Percentiles rank a stretch among this genome's conserved stretches.
phyloP scores from a whole-genome alignment of 225 moss, liverwort and hornwort genomes.

The Marchantia paleacea region DNA sequence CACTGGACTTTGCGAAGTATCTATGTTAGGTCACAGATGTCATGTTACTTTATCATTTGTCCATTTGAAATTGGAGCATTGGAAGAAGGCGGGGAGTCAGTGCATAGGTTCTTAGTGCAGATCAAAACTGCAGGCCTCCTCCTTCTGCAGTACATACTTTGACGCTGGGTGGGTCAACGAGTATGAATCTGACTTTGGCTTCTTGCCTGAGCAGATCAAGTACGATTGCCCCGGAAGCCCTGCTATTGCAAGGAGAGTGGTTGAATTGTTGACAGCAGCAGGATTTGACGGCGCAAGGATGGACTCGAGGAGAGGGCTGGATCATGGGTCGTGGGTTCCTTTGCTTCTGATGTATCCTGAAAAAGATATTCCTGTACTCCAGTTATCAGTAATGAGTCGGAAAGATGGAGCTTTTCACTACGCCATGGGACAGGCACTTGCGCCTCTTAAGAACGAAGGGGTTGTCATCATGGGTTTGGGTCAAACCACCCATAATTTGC shows the following conservation, averaged over 20 bases:
- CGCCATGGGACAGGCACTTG: constrained; percentile 68
- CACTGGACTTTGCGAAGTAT: too few species aligned
- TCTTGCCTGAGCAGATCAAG: constrained; percentile 44
- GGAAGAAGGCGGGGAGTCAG: too few species aligned
- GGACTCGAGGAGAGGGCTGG: constrained; percentile 65
- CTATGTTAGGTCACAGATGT: too few species aligned
- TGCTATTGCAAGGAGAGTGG: constrained; percentile 55
- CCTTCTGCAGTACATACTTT: too few species aligned
- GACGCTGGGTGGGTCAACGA: too few species aligned
- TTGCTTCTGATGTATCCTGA: constrained; percentile 67
- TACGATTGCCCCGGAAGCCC: constrained; percentile 75
- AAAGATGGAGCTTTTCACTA: constrained; percentile 66
- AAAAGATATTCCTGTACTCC: constrained; percentile 65
- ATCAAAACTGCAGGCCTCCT: too few species aligned
- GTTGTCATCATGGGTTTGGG: constrained; percentile 79
- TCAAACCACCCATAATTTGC: constrained; percentile 69
- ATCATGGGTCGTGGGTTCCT: constrained; percentile 88
- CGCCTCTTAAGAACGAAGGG: constrained; percentile 67
- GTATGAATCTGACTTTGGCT: background rate
- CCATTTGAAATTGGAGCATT: too few species aligned
- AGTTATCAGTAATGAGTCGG: constrained; percentile 61
- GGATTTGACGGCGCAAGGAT: constrained; percentile 60
- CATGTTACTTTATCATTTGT: too few species aligned
- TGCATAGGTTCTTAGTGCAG: too few species aligned
- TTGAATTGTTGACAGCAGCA: constrained; percentile 58